A percentile compares a stretch with the other conserved stretches of the same genome.
These are phyloP conservation scores for Beauveria brongniartii DNA, from an alignment of 2,329 filamentous ascomycete species.

Conservation along the genomic window DNA sequence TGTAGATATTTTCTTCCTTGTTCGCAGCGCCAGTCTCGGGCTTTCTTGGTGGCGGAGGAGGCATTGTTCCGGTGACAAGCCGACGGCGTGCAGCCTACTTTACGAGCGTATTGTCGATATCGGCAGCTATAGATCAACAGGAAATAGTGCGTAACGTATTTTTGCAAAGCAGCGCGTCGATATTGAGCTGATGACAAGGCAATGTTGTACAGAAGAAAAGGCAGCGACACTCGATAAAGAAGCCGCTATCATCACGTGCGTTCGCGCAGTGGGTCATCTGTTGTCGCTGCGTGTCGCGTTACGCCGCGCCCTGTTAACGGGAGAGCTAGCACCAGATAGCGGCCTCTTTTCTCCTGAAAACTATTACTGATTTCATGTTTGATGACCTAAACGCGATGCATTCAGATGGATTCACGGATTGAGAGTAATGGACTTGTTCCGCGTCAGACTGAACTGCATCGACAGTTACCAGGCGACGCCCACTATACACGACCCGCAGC, in stretches of 20 bases:
- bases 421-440: slow-evolving; percentile 57
- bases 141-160: too few species aligned
- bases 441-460: slow-evolving; percentile 88
- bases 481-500: slow-evolving; percentile 70
- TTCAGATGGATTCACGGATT: slow-evolving; percentile 15
- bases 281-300: slow-evolving; percentile 4
- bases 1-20: slow-evolving; percentile 97
- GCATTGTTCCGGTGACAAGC: slow-evolving; percentile 4
- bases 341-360: not conserved
- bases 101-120: not conserved
- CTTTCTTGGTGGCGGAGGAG: slow-evolving; percentile 26
- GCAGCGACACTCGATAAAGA: slow-evolving; percentile 5
- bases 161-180: not conserved
- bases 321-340: not conserved
- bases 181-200: not conserved
- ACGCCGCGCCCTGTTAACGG: not conserved
- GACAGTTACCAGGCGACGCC: slow-evolving; percentile 84
- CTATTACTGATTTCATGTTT: not conserved
- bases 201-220: not conserved
- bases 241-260: slow-evolving; percentile 21
- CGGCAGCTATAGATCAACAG: not conserved
- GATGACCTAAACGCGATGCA: not conserved
- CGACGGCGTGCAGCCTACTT: not conserved
- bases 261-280: slow-evolving; percentile 14
- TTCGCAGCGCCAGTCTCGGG: slow-evolving; percentile 34